phyloP scores from a whole-genome alignment of 2,329 filamentous ascomycete genomes.

The Didymella keratinophila region DNA sequence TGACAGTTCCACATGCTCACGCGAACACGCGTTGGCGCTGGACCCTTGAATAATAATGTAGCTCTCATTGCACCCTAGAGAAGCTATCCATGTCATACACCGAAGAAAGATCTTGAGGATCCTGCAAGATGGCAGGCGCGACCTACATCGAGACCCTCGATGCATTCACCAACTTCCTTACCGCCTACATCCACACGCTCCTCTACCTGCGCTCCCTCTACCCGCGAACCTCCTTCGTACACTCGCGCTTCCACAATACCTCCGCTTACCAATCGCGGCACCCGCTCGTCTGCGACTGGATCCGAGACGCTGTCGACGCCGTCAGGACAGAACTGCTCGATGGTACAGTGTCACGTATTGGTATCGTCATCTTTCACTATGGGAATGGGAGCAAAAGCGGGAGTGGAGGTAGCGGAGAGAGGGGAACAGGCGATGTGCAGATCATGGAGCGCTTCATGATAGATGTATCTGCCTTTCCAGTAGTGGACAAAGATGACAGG shows the following conservation, averaged over 20 bases:
- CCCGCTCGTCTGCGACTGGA: constrained; percentile 84
- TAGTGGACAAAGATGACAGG: constrained; percentile 56
- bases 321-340: constrained; percentile 72
- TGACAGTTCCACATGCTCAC: constrained; percentile 7
- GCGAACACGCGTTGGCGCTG: constrained; percentile 12
- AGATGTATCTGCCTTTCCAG: constrained; percentile 65
- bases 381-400: constrained; percentile 6
- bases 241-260: constrained; percentile 81
- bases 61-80: not conserved
- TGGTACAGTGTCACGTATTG: constrained; percentile 62
- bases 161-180: constrained; percentile 81
- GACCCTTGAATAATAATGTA: constrained; percentile 8
- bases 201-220: constrained; percentile 85
- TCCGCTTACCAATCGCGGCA: constrained; percentile 86
- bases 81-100: no score
- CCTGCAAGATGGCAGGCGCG: constrained; percentile 15
- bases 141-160: constrained; percentile 62
- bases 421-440: constrained; percentile 49
- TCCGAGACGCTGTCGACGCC: constrained; percentile 79
- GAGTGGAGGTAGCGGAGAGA: not conserved
- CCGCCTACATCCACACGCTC: constrained; percentile 83
- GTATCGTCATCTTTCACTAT: constrained; percentile 64
- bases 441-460: constrained; percentile 68
- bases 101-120: no score
- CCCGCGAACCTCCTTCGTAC: constrained; percentile 77